Conservation (phyloP, 2,329 filamentous ascomycete species). For the Paracoccidioides brasiliensis region DNA sequence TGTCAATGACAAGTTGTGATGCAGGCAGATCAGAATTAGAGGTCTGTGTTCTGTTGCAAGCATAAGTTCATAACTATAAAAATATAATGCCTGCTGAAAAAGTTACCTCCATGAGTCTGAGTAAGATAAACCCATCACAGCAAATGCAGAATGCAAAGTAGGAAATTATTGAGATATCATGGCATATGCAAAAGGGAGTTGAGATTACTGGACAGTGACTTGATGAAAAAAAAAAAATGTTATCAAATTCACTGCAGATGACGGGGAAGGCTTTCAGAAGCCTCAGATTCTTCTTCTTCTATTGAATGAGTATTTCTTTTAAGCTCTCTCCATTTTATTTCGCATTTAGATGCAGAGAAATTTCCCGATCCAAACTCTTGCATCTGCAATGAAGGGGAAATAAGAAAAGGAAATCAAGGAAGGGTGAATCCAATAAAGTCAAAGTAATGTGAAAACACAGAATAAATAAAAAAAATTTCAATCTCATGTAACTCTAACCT, state of each 20-base stretch:
- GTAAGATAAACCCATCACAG: too few species aligned
- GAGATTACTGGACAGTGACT: not conserved
- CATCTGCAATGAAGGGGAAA: slow-evolving; percentile 10
- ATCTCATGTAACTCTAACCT: slow-evolving; percentile 16
- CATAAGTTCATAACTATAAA: too few species aligned
- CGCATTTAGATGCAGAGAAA: slow-evolving; percentile 25
- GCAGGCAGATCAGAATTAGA: too few species aligned
- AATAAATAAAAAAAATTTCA: not conserved
- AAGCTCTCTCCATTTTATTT: slow-evolving; percentile 13
- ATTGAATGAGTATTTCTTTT: not conserved
- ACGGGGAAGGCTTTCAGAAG: not conserved
- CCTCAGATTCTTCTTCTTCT: not conserved
- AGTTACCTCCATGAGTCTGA: too few species aligned
- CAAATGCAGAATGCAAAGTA: too few species aligned
- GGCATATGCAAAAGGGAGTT: too few species aligned
- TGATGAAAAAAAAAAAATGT: not conserved
- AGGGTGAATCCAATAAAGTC: slow-evolving; percentile 12
- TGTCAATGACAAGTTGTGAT: too few species aligned
- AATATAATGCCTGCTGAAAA: too few species aligned
- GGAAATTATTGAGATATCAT: too few species aligned
- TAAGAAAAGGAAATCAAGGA: slow-evolving; percentile 1
- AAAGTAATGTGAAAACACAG: not conserved
- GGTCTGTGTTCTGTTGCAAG: too few species aligned
- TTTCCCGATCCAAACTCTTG: slow-evolving; percentile 23
- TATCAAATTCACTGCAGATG: not conserved